A percentile compares a stretch with the other conserved stretches of the same genome.
These are phyloP conservation scores for Aspergillus sp. DNA, from an alignment of 2,329 filamentous ascomycete species.

Conservation along the genomic window DNA sequence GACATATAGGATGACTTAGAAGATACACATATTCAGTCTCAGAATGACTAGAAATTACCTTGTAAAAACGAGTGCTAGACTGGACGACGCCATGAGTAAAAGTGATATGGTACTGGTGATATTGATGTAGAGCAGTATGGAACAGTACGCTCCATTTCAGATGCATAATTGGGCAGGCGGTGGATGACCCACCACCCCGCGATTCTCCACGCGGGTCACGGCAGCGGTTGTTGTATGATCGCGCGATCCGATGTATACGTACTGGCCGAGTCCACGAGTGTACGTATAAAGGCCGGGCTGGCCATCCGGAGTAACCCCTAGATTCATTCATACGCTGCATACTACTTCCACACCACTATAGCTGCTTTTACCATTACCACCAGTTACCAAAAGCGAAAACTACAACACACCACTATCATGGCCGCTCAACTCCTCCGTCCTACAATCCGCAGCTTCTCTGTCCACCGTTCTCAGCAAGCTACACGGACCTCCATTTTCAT, in stretches of 20 bases:
- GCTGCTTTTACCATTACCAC: neutral
- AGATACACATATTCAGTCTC: no score
- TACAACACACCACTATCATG: constrained; percentile 8
- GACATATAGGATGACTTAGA: no score
- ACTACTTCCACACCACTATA: neutral
- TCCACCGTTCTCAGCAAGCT: constrained; percentile 34
- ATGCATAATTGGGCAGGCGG: no score
- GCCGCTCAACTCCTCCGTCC: constrained; percentile 23
- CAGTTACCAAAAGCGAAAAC: neutral
- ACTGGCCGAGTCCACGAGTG: neutral
- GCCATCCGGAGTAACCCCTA: no score
- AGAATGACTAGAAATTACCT: no score
- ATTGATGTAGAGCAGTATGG: no score
- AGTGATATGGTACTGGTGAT: no score
- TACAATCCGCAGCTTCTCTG: constrained; percentile 40
- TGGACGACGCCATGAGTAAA: no score
- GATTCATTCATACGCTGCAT: neutral
- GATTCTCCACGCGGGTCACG: neutral
- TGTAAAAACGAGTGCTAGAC: no score
- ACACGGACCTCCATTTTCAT: constrained; percentile 35
- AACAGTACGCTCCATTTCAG: no score
- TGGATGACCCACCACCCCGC: neutral
- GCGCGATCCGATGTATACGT: neutral
- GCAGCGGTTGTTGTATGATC: neutral
- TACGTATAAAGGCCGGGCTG: neutral